Base-by-base conservation (phyloP, 805 yeast genomes). In the Candida taoyuanica region DNA sequence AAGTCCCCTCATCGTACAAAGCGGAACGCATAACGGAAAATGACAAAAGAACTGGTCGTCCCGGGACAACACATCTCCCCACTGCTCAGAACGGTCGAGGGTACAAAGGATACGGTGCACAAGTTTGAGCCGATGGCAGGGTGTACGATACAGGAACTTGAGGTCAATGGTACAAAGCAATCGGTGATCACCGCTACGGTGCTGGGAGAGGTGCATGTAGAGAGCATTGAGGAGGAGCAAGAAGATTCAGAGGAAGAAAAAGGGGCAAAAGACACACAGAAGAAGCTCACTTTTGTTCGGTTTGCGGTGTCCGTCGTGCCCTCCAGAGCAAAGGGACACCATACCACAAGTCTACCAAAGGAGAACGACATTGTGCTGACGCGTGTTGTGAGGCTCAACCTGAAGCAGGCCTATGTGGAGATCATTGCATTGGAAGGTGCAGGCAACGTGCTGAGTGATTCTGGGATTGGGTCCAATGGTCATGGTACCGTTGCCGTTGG, bases 1-100 rank as follows among this genome's bases (percentile, higher is more conserved):
- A n/a, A n/a, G n/a, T n/a, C n/a, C n/a, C 31, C 5, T 19, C 33
- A 13, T 26, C 25, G 14, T 8, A 21, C 9, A 8, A 21, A 11
- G 24, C 24, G 9, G 9, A 21, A 21, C 11, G 24, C n/a, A n/a
- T 21, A 7, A 21, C 24, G 11, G 24, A 11, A 21, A 21, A 21
- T 8, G 24, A 7, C 36, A 29, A n/a, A n/a, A n/a, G 29, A 34
- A 5, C 56, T 58, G 26, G 85, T 73, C 3, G 67, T 80, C n/a
- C 96, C 96, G 1, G 96, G 96, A 0, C 95, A 87, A 50, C 73
- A 81, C 29, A 67, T 87, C 17, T 71, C 78, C 15, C 89, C 93
- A 1, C 63, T 70, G 6, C 69, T 64, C 49, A 68, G 69, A 4
- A 46, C 53, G 2, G 65, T 64, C 13, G 46, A 50, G 5, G 62